Evolutionary conservation across 192 early-diverging fungal genomes (phyloP), one percentile per base, ranked within the genome.

Genomic region (Gigaspora rosea): DNA sequence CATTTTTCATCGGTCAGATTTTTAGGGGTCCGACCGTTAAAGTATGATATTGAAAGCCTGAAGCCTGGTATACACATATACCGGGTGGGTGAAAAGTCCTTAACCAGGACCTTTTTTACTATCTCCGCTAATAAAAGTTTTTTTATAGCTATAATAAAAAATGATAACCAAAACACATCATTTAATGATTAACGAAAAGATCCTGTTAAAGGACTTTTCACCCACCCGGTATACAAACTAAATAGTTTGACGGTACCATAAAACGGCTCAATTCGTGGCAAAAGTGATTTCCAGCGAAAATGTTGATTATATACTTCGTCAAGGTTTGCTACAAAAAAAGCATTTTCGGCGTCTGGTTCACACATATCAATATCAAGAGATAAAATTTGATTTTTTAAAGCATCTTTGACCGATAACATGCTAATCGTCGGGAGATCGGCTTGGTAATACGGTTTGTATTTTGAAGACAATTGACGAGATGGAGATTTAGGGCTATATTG

Each of bases 191-290:
- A 51, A 51, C 13, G 13, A 64, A 64, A 47, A 58, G 10, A 18
- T 20, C 12, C 33, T 8, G 27, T 27, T 27, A 27, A 27, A 27
- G 27, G 27, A 1, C 27, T 27, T 27, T 27, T 27, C 27, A 27
- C 5, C 35, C 50, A 47, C 27, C 27, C 13, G 32, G 54, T 79
- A 68, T 56, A 62, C 73, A 78, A 54, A 71, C 35, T 20, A 65
- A 80, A 76, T 9, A 75, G 8, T 36, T 32, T 27, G 13, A 78
- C 88, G 72, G 41, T 86, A 93, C 91, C 94, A 86, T 94, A 98
- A 81, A 96, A 96, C 16, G 98, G 98, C 83, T 97, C 92, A 71
- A 99, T 92, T 74, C 96, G 91, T 48, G 96, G 96, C 71, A 99
- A 87, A 61, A 90, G 86, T 58, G 81, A 69, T 74, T 87, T 85